Base-by-base conservation (phyloP, 1,284 basidiomycete species). In the Leccinum subrobustum region DNA sequence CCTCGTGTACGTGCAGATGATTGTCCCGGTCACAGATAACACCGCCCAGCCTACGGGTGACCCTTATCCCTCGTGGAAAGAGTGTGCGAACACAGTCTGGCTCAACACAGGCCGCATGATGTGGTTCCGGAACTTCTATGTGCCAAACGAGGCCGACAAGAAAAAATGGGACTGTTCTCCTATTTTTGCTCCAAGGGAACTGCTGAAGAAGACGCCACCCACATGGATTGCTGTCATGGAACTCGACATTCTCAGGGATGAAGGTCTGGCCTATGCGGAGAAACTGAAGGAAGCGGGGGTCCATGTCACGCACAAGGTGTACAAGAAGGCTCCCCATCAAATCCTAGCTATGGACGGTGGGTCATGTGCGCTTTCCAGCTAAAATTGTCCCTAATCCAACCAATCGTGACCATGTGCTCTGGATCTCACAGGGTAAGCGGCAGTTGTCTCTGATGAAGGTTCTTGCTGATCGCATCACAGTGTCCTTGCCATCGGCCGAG, bases 41-140 rank as follows among this genome's bases (percentile, higher is more conserved):
- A 75, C 65, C 60, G 73, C 73, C 6, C 62, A 68, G 44, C 64
- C 69, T 6, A 69, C 69, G 4, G 76, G 75, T 5, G 29, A 60
- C 31, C 73, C 71, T 6, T 77, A 82, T 61, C 70, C 67, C 1
- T 83, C 82, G 1, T 83, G 83, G 81, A 69, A 71, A 37, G 81
- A 83, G 64, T 81, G 81, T 62, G 70, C 72, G 18, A 73, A 82
- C 61, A 81, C 81, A 16, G 76, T 79, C 6, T 77, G 79, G 64
- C 75, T 86, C 23, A 70, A 76, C 23, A 75, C 73, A 1, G 76
- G 64, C 25, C 79, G 78, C 68, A 85, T 85, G 83, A 64, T 80
- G 18, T 85, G 83, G 83, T 85, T 81, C 75, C 72, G 78, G 51
- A 70, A 78, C 58, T 77, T 81, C 62, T 84, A 84, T 65, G 70